Conservation (phyloP, 2,329 filamentous ascomycete species). For the Botrytis galanthina region DNA sequence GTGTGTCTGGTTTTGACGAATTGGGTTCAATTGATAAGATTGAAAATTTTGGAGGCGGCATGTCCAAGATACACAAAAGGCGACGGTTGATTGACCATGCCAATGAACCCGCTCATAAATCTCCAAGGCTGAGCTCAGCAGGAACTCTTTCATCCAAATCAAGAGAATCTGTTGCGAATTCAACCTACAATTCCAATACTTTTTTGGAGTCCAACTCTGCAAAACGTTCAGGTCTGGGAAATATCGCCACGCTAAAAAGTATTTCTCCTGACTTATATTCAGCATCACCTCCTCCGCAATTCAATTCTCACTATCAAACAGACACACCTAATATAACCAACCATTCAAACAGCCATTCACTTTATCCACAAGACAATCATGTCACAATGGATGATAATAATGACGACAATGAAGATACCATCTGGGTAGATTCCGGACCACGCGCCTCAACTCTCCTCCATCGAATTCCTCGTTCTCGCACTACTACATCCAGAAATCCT, state of each 20-base stretch:
- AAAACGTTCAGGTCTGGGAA: not conserved
- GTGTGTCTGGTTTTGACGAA: not conserved
- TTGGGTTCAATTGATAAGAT: not conserved
- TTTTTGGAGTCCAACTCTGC: not conserved
- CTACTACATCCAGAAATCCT: not conserved
- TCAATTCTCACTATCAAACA: not conserved
- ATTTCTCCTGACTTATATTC: not conserved
- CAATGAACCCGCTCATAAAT: not conserved
- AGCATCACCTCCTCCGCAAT: not conserved
- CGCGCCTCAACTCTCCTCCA: not conserved
- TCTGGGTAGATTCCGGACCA: not conserved
- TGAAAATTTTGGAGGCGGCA: not conserved
- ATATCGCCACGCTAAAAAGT: not conserved
- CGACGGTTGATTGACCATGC: not conserved
- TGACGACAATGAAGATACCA: not conserved
- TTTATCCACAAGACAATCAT: not conserved
- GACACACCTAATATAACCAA: not conserved
- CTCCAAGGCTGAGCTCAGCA: not conserved
- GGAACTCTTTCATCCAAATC: not conserved
- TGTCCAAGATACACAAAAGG: not conserved
- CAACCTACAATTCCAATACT: not conserved
- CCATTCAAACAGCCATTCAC: accelerated
- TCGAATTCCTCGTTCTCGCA: not conserved
- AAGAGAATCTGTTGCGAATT: not conserved
- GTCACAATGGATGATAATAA: slow-evolving; percentile 1